phyloP scores from a whole-genome alignment of 2,329 filamentous ascomycete species.

The Neofusicoccum kwambonambiense region DNA sequence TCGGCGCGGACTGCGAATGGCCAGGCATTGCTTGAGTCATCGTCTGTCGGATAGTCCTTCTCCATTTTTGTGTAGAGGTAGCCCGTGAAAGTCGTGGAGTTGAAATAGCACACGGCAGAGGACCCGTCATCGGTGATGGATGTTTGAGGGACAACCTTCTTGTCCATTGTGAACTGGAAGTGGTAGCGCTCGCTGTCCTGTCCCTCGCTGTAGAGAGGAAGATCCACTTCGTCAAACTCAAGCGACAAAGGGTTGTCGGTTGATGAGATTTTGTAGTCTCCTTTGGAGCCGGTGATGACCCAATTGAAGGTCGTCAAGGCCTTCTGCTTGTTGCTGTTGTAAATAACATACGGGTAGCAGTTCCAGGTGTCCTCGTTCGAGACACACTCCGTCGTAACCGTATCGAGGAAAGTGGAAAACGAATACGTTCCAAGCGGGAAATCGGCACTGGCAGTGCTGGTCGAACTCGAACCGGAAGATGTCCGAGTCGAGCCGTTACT shows the following conservation, averaged over 20 bases:
- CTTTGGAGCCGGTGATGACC: slow-evolving; percentile 51
- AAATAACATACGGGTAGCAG: slow-evolving; percentile 59
- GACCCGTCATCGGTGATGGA: slow-evolving; percentile 45
- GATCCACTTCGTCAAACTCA: slow-evolving; percentile 52
- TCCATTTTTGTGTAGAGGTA: slow-evolving; percentile 60
- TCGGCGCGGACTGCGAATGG: slow-evolving; percentile 58
- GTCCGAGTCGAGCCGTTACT: background rate
- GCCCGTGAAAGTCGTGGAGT: slow-evolving; percentile 55
- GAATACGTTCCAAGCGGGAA: slow-evolving; percentile 66
- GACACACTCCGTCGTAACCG: slow-evolving; percentile 56
- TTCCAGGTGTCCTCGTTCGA: slow-evolving; percentile 59
- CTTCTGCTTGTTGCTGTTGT: slow-evolving; percentile 41
- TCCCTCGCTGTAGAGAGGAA: slow-evolving; percentile 51
- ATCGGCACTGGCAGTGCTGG: slow-evolving; percentile 27
- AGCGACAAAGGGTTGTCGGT: slow-evolving; percentile 57
- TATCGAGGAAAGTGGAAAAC: slow-evolving; percentile 58
- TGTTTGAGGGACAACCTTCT: slow-evolving; percentile 51
- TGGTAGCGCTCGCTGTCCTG: slow-evolving; percentile 55
- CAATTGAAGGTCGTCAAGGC: slow-evolving; percentile 59
- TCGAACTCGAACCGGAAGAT: background rate
- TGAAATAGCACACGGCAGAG: slow-evolving; percentile 58
- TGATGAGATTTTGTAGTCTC: slow-evolving; percentile 54
- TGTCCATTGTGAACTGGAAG: slow-evolving; percentile 56
- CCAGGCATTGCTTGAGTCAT: slow-evolving; percentile 44
- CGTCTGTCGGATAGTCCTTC: slow-evolving; percentile 39